Percentiles rank a stretch among this genome's conserved stretches.
Conservation (phyloP, 1,284 basidiomycete species). For the Coriolopsis trogii region DNA sequence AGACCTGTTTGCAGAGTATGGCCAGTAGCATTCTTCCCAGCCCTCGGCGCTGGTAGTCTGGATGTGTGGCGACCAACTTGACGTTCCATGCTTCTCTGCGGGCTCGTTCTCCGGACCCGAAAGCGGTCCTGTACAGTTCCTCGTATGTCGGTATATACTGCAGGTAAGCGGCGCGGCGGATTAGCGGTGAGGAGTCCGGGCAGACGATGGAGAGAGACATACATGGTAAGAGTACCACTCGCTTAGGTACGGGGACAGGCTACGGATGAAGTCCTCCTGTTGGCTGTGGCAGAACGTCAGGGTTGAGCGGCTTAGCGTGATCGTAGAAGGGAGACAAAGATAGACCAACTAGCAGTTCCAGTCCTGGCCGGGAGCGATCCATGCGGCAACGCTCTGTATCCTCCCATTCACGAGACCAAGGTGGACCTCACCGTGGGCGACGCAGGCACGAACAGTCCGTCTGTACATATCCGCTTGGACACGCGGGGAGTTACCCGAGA, state of each 20-base stretch:
- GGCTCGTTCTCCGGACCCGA: constrained; percentile 17
- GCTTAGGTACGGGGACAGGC: constrained; percentile 17
- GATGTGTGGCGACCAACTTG: constrained; percentile 28
- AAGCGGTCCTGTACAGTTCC: constrained; percentile 29
- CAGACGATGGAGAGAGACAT: constrained; percentile 3
- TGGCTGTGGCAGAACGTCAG: constrained; percentile 8
- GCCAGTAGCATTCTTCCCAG: constrained; percentile 25
- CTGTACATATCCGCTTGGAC: constrained; percentile 23
- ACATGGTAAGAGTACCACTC: constrained; percentile 31
- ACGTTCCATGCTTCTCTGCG: constrained; percentile 29
- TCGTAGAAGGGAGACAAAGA: neutral
- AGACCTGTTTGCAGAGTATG: constrained; percentile 24
- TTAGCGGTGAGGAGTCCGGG: neutral
- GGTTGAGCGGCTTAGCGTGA: neutral
- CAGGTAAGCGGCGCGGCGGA: neutral
- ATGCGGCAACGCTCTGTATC: constrained; percentile 26
- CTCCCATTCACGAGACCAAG: constrained; percentile 23
- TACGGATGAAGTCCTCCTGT: constrained; percentile 16
- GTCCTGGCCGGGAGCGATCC: constrained; percentile 26
- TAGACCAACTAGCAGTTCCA: constrained; percentile 31
- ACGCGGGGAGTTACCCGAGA: constrained; percentile 23
- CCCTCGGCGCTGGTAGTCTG: constrained; percentile 23
- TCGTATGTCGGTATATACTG: constrained; percentile 31
- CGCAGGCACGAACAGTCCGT: constrained; percentile 23
- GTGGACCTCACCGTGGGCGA: constrained; percentile 25